Conservation (phyloP, 768 basidiomycete species). For the Phlebiopsis gigantea region DNA sequence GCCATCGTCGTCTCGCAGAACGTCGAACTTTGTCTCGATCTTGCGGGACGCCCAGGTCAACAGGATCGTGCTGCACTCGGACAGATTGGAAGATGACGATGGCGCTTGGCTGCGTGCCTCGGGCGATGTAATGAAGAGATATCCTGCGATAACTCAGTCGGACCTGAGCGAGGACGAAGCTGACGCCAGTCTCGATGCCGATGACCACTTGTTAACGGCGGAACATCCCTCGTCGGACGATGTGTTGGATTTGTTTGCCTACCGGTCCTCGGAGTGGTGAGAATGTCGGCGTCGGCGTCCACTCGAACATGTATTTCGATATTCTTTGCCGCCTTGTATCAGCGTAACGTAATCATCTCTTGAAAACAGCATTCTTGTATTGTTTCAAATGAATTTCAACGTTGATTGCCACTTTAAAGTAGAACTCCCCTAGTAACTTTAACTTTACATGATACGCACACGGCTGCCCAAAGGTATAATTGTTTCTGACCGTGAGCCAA, state of each 20-base stretch:
- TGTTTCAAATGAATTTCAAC: too few relatives aligned
- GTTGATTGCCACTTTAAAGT: too few relatives aligned
- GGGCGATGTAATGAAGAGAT: background rate
- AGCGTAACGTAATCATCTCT: too few relatives aligned
- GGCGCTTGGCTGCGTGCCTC: background rate
- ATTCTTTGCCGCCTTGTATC: too few relatives aligned
- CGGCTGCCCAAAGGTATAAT: too few relatives aligned
- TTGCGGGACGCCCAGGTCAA: conserved; percentile 2
- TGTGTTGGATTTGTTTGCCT: conserved; percentile 4
- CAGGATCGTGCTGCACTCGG: conserved; percentile 5
- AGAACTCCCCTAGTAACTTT: too few relatives aligned
- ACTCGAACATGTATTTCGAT: background rate
- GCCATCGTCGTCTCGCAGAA: background rate
- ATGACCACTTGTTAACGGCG: background rate
- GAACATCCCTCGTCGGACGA: conserved; percentile 6
- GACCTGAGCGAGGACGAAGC: background rate
- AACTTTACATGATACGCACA: too few relatives aligned
- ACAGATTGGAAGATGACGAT: background rate
- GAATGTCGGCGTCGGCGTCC: background rate
- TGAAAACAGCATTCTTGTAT: too few relatives aligned
- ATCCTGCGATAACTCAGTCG: background rate
- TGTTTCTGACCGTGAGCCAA: too few relatives aligned
- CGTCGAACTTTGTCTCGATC: conserved; percentile 4
- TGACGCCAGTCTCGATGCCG: background rate
- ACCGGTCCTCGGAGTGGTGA: conserved; percentile 7